Base-by-base conservation (phyloP, 176 grass and related monocot species). In the Carex myosuroides region DNA sequence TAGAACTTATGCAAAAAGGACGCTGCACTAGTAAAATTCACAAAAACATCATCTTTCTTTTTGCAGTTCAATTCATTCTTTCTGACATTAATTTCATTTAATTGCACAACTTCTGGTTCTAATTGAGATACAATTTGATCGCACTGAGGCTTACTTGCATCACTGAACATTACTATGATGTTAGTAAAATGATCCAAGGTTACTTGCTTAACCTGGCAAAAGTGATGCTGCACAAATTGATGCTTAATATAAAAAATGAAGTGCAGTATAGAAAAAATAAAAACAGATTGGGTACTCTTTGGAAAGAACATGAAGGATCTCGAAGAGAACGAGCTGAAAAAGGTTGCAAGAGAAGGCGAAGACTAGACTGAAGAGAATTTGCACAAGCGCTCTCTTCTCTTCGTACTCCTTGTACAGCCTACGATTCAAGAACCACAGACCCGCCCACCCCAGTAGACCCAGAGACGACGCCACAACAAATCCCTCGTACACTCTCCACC, bases 341-440 rank as follows among this genome's bases (percentile, higher is more conserved):
- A 95, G 93, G 88, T 99, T 95, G 89, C 96, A 99, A 87, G 96
- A 95, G 91, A 99, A 95, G 91, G 96, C 96, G 87, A 99, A 99
- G 87, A 99, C 93, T 86, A 95, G 88, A 87, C 96, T 94, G 88
- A 99, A 99, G 91, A 99, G 92, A 91, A 99, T 93, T 89, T 99
- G 96, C 76, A 99, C 96, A 70, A 95, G 91, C 50, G 88, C 93
- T 83, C 93, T 88, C 80, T 94, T 94, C 91, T 99, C 93, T 84
- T 99, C 93, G 91, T 99, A 95, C 89, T 99, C 96, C 91, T 94
- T 99, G 91, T 99, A 99, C 26, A 99, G 87, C 53, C 96, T 88
- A 83, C 91, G 88, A 90, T 99, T 99, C 35, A 99, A 88, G 80
- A 99, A 99, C 96, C 96, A 99, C 48, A 99, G 88, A 52, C 96